Conservation (phyloP, 2,329 filamentous ascomycete genomes). For the Lachnellula arida region DNA sequence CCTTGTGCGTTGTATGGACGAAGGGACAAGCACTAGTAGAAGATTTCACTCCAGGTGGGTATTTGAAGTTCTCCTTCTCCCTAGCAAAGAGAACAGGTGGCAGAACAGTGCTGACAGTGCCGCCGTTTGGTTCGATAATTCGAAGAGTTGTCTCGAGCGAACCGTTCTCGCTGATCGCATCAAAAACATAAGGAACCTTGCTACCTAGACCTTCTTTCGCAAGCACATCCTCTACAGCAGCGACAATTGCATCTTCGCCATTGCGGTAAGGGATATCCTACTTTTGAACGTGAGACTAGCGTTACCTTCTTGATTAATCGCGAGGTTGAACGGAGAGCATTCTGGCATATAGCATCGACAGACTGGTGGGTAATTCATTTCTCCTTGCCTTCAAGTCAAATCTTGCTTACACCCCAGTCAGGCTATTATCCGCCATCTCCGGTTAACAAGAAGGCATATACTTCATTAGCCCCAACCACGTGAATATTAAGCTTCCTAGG, state of each 20-base stretch:
- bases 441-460: slow-evolving; percentile 34
- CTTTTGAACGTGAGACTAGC: slow-evolving; percentile 11
- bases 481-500: slow-evolving; percentile 32
- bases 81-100: slow-evolving; percentile 7
- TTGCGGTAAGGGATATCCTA: slow-evolving; percentile 39
- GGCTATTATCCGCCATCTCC: slow-evolving; percentile 30
- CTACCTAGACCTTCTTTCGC: slow-evolving; percentile 6
- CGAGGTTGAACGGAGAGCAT: slow-evolving; percentile 34
- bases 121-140: slow-evolving; percentile 6
- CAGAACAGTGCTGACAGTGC: slow-evolving; percentile 8
- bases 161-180: slow-evolving; percentile 19
- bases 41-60: slow-evolving; percentile 1
- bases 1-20: slow-evolving; percentile 4
- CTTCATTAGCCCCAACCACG: slow-evolving; percentile 33
- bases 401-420: slow-evolving; percentile 5
- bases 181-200: slow-evolving; percentile 17
- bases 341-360: slow-evolving; percentile 35
- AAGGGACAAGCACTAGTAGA: slow-evolving; percentile 4
- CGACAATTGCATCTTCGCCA: slow-evolving; percentile 38
- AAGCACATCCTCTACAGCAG: slow-evolving; percentile 11
- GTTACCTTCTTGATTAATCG: slow-evolving; percentile 21
- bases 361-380: slow-evolving; percentile 30
- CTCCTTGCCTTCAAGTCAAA: slow-evolving; percentile 9
- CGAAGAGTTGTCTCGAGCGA: slow-evolving; percentile 8
- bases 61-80: slow-evolving; percentile 6